A percentile compares a stretch with the other conserved stretches of the same genome.
These are phyloP conservation scores for Microascus cirrosus DNA, from an alignment of 2,329 filamentous ascomycete genomes.

Conservation along the genomic window DNA sequence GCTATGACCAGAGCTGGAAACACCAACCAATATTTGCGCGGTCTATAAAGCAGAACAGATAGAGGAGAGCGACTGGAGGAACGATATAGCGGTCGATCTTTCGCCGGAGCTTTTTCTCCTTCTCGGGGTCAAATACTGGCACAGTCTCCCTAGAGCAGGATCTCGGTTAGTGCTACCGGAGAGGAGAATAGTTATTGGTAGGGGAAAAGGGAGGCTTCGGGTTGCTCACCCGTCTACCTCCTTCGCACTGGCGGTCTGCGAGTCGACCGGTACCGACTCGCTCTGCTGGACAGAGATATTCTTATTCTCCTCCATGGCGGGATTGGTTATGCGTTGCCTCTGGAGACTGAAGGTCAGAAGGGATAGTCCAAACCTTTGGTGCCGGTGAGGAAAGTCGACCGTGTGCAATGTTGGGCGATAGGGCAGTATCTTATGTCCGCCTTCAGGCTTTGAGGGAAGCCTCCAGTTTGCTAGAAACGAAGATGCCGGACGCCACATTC, in stretches of 20 bases:
- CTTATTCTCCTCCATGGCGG: background rate
- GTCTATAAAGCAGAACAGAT: conserved; percentile 57
- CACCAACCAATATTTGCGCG: conserved; percentile 19
- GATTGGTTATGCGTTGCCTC: background rate
- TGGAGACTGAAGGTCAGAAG: background rate
- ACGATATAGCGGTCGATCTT: conserved; percentile 54
- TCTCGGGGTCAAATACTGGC: conserved; percentile 13
- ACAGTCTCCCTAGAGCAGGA: background rate
- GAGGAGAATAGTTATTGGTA: no score
- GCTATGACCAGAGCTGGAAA: background rate
- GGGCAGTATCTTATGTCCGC: background rate
- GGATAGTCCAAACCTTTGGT: background rate
- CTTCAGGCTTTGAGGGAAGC: background rate
- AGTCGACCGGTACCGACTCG: background rate
- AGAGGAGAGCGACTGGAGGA: conserved; percentile 50
- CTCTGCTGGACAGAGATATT: background rate
- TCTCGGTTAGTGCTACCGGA: background rate
- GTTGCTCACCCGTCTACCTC: background rate
- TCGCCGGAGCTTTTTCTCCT: conserved; percentile 28
- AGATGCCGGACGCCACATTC: background rate
- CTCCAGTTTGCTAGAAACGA: background rate
- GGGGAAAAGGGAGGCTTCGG: no score
- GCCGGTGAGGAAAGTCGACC: background rate
- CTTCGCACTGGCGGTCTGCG: background rate
- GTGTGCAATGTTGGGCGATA: background rate